These are phyloP conservation scores for Saksenaea oblongispora DNA, from an alignment of 371 early-diverging fungal genomes.

Conservation along the genomic window DNA sequence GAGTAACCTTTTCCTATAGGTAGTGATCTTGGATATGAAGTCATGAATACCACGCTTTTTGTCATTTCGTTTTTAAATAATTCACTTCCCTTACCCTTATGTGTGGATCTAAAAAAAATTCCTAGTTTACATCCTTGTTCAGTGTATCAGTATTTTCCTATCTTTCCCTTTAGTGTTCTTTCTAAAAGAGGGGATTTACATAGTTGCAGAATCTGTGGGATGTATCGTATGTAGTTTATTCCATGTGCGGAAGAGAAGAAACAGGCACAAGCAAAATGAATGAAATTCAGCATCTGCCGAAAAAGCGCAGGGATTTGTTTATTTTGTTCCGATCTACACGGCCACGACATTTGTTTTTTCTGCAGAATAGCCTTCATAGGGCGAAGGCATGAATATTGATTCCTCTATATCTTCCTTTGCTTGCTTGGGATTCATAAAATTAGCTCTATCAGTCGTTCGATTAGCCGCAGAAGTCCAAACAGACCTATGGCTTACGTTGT, in stretches of 20 bases:
- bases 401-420: slow-evolving; percentile 1
- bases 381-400: background rate
- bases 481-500: slow-evolving; percentile 3
- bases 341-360: background rate
- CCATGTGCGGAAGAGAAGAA: too few species aligned
- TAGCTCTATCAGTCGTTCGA: background rate
- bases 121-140: background rate
- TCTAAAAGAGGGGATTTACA: slow-evolving; percentile 6
- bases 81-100: slow-evolving; percentile 1
- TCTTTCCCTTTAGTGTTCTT: background rate
- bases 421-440: background rate
- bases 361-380: background rate
- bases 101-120: background rate
- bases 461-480: background rate
- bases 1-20: slow-evolving; percentile 11
- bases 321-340: slow-evolving; percentile 4
- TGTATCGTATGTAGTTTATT: background rate
- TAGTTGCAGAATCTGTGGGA: background rate
- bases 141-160: slow-evolving; percentile 8
- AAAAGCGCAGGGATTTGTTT: background rate
- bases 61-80: background rate
- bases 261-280: background rate
- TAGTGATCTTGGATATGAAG: slow-evolving; percentile 39
- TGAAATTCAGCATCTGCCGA: background rate
- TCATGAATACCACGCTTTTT: slow-evolving; percentile 9